Evolutionary conservation across 768 basidiomycete species (phyloP), one percentile per base, ranked within the genome.

Genomic region (Leccinum sublutescens): DNA sequence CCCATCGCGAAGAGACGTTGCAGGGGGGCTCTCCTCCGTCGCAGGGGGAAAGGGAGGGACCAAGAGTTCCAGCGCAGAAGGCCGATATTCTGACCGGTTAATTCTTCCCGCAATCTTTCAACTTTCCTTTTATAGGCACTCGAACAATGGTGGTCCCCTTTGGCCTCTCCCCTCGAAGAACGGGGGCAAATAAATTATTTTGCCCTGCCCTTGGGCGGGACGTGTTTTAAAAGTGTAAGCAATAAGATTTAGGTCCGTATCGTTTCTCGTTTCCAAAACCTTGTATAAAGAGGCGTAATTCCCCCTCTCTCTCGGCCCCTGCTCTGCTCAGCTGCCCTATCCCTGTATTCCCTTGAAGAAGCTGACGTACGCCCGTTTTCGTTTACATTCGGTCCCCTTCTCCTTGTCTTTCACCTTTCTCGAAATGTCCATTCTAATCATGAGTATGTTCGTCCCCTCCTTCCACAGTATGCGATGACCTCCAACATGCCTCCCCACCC

Each of bases 281-380:
- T 73, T 73, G 71, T 70, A 73, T 75, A 73, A 73, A 75, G 68
- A 64, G 43, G 43, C 43, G 11, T 19, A 45, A 45, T 45, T 19
- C 43, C 62, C 58, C 60, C 43, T 53, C 69, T 53, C 69, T 66
- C 60, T 66, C 66, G 71, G 71, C 56, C 65, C 71, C 71, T 71
- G 63, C 64, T 59, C 62, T 64, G 60, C 65, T 70, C 33, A 33
- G 31, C 71, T 71, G 63, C 64, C 60, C 62, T 64, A 61, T 65
- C 66, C 67, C 2, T 43, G n/a, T 19, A 4, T 45, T 45, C n/a
- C 66, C 64, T 73, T 68, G 73, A 66, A 45, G 43, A 45, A 45
- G 59, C 72, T 73, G 70, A 73, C 73, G 72, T 73, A 73, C 73
- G 72, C 71, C 69, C 71, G 11, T 65, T 74, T 74, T 68, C 64